Evolutionary conservation across 2,329 filamentous ascomycete species (phyloP), one percentile per base, ranked within the genome.

Genomic region (Penicillium sp.): DNA sequence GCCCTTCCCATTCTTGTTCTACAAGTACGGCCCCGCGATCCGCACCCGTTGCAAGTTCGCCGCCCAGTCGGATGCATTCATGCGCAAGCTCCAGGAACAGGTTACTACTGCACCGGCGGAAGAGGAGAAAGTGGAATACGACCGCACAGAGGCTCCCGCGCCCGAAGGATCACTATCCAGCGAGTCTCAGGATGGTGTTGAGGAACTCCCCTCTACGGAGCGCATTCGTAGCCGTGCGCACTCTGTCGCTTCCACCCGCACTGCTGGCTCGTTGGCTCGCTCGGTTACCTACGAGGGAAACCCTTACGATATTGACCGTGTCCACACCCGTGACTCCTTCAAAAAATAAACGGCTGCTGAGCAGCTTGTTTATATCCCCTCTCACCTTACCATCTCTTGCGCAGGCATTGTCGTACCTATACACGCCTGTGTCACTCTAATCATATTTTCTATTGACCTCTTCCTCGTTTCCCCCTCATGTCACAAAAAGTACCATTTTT

Each of bases 281-380:
- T 49, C 55, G n/a, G 63, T 61, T 32, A 62, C 70, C n/a, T 78
- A 78, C 44, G 75, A 78, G 16, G 74, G 69, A 10, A 78, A 76
- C 49, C 76, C 76, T 3, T 78, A 73, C 58, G 74, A 76, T 56
- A 70, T 78, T 55, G 76, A 78, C 52, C 70, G 75, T 20, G 75
- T 78, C 42, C 71, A 78, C 60, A 78, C 76, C 3, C 68, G 62
- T 32, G 70, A 76, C 26, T 74, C 73, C 13, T 72, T 72, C 62
- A 72, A 71, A 38, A 72, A 71, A 38, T 48, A 40, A 13, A 11
- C 16, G 14, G 51, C 32, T 54, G 43, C 26, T 48, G 43, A 37
- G 32, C 38, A 53, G 34, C 50, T 31, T 35, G 26, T 48, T 8
- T 35, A 51, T 51, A 35, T 18, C 5, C 11, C n/a, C 34, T 43